A percentile compares a stretch with the other conserved stretches of the same genome.
These are phyloP conservation scores for Globisporangium heterothallicum DNA, from an alignment of 352 stramenopile genomes.

Conservation along the genomic window DNA sequence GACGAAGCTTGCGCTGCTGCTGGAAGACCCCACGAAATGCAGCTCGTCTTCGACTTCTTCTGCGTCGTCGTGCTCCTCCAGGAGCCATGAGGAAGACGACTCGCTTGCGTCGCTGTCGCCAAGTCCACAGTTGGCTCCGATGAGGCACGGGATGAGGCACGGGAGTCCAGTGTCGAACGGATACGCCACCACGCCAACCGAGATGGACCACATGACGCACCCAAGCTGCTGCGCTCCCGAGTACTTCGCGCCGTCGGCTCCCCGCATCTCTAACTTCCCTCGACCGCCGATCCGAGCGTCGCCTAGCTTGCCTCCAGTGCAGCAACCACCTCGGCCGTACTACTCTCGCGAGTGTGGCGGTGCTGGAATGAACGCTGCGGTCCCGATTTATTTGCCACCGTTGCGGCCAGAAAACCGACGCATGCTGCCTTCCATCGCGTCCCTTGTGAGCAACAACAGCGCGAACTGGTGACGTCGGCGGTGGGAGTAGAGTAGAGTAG, in stretches of 20 bases:
- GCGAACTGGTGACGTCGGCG: conserved; percentile 6
- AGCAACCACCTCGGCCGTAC: not conserved
- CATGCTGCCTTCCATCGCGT: conserved; percentile 52
- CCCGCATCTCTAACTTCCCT: no score
- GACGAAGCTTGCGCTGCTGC: conserved; percentile 57
- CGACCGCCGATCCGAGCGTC: conserved; percentile 7
- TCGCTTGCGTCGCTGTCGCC: not conserved
- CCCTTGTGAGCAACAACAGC: conserved; percentile 23
- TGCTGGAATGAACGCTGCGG: no score
- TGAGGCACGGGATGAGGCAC: not conserved
- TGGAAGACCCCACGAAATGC: conserved; percentile 56
- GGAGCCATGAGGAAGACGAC: conserved; percentile 4
- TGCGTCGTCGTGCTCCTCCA: conserved; percentile 7
- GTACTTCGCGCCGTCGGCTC: no score
- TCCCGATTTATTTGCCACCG: conserved; percentile 22
- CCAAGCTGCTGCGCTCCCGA: no score
- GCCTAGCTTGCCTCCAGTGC: not conserved
- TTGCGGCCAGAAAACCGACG: conserved; percentile 26
- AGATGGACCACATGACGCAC: conserved; percentile 1
- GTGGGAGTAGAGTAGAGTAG: not conserved
- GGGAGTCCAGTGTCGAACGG: not conserved
- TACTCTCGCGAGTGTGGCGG: no score
- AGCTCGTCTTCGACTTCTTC: conserved; percentile 17
- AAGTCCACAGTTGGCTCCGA: conserved; percentile 6
- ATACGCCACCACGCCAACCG: no score